Base-by-base conservation (phyloP, 768 basidiomycete genomes). In the Podaxis sp. region DNA sequence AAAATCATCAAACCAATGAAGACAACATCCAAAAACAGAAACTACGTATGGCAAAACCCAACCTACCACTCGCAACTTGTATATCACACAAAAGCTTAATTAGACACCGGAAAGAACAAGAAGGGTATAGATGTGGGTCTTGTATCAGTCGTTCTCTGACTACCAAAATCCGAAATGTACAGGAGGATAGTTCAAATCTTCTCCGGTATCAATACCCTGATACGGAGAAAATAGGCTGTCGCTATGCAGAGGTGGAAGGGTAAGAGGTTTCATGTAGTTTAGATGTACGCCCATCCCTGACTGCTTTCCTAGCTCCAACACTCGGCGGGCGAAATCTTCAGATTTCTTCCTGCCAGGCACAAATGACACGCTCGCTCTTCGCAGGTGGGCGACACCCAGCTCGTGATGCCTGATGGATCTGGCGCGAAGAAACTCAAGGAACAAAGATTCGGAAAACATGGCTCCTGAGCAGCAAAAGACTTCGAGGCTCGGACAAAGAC, bases 341-440 rank as follows among this genome's bases (percentile, higher is more conserved):
- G 24, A 41, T 43, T 15, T 22, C 40, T 46, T 43, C 24, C 38
- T 15, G 11, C 55, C 55, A 2, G 40, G 40, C 25, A 43, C 41
- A 56, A 25, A 46, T 11, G 15, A 15, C 6, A 56, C 55, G 15
- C 24, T 56, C 12, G 43, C 55, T 25, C 40, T 46, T 40, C 40
- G 24, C 41, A 56, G 12, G 38, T 56, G 55, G 1, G 55, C 24
- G 15, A 56, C 55, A 25, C 25, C 38, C 15, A 56, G 55, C n/a
- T 56, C 40, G 15, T n/a, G 24, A 46, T 56, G 40, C 15, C 40
- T 40, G 4, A 56, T 4, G 7, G 55, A 27, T 6, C 55, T 15
- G 40, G 55, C 55, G 24, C 40, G 27, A 36, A 56, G 55, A 22
- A 56, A 56, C 7, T 46, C 55, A 22, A 56, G 38, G 38, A 56